Evolutionary conservation across 805 yeast species (phyloP), one percentile per base, ranked within the genome.

Genomic region (Starmerella kuoi): DNA sequence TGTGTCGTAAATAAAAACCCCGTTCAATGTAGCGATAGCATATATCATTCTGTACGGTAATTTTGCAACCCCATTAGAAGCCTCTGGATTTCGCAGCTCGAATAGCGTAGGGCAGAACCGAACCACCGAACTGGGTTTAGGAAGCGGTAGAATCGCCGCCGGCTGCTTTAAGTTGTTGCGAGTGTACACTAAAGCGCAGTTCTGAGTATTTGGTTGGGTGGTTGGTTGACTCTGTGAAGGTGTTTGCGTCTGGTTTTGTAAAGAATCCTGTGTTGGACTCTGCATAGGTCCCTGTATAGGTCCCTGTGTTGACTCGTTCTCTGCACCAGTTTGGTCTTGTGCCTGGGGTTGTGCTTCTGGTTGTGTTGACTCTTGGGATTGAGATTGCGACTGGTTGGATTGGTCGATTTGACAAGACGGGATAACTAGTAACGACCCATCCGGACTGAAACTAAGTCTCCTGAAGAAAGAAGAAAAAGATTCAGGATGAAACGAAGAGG

Each of bases 21-120:
- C 72, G 57, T 84, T 95, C 44, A 83, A 86, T 0, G 96, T 87
- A 0, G 95, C 97, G 17, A 91, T 80, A 0, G 96, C 97, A 63
- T 81, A 87, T 1, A 88, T 63, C 75, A 91, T 72, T 48, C 85
- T 73, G 55, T 91, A 86, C 1, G 84, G 80, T 35, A 87, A 60
- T 4, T 65, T 61, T 46, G 84, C 70, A 12, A 69, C 35, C 17
- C 31, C 26, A 22, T 19, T 37, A 40, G 31, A 41, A 7, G 17
- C 39, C 14, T 35, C 22, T 6, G 38, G 46, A n/a, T n/a, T n/a
- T 19, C 40, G 34, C 27, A 68, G 60, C 42, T 65, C 62, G 57
- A 77, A 87, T 27, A 69, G 56, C 2, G 71, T 61, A 0, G 94
- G 94, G 30, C 78, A 79, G 60, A 91, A 91, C 14, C 79, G 62